Evolutionary conservation across 768 basidiomycete genomes (phyloP).

Genomic region (Pleurotus djamor): DNA sequence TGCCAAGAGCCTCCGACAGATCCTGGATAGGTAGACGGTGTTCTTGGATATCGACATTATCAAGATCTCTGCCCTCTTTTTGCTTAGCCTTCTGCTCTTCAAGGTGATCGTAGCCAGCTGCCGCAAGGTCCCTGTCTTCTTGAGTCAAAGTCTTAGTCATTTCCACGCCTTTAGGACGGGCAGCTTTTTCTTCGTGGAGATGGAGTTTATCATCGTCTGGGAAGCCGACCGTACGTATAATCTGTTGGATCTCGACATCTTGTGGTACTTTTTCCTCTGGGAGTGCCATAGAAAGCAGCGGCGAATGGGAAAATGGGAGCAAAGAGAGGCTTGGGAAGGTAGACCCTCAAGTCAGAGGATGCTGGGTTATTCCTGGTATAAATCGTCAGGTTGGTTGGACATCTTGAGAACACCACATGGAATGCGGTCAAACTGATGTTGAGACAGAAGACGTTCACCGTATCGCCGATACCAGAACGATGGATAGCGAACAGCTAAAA

Average conservation of each 20-base stretch:
- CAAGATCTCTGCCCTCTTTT: constrained; percentile 20
- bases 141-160: constrained; percentile 64
- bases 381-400: background rate
- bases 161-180: constrained; percentile 53
- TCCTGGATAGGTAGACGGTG: constrained; percentile 44
- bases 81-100: constrained; percentile 39
- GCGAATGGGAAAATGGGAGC: background rate
- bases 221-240: constrained; percentile 47
- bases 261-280: background rate
- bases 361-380: background rate
- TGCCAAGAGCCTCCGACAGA: constrained; percentile 38
- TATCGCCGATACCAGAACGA: background rate
- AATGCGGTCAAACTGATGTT: background rate
- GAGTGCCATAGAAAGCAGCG: background rate
- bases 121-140: constrained; percentile 64
- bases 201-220: constrained; percentile 31
- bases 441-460: background rate
- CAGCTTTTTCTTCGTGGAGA: constrained; percentile 35
- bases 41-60: constrained; percentile 57
- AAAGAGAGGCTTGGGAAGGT: background rate
- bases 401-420: background rate
- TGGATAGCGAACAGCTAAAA: background rate
- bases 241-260: background rate
- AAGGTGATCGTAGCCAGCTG: constrained; percentile 68
- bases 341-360: background rate